Evolutionary conservation across 129 eudicot species (phyloP), one percentile per base, ranked within the genome.

Genomic region (Tanacetum coccineum): DNA sequence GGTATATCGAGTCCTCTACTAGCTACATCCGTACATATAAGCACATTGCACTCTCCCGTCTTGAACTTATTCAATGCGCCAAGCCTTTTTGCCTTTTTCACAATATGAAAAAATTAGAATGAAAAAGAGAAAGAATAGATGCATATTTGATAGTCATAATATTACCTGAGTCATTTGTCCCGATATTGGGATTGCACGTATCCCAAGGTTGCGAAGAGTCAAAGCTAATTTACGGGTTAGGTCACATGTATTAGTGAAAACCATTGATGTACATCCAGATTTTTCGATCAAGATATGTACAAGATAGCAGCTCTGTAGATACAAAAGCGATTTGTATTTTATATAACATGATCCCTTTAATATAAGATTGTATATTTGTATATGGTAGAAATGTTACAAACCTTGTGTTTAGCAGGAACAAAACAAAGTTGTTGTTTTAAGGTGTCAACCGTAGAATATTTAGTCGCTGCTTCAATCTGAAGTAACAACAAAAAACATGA

Each of bases 1-100:
- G 96, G 97, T 66, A 87, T 91, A 78, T 91, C 96, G 56, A 91
- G 90, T 51, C 96, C 97, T 79, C 96, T 87, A 74, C 96, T 85
- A n/a, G 90, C 97, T 44, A 87, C 96, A 73, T 87, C 94, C 20
- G 96, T 91, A 69, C 90, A 83, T 52, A 87, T 72, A 45, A 91
- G 94, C 47, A 87, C 76, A 72, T 86, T 91, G 28, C 96, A 91
- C 61, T 91, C 97, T 3, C 97, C 96, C 14, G 95, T 84, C 78
- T 85, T 91, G 76, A 91, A 85, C 58, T 78, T 80, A 83, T 85
- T 85, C 48, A 91, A 80, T 4, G 95, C 87, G 49, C 88, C 97
- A 65, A 83, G 85, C 48, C 96, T 70, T 71, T 91, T 85, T 63
- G 88, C 58, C 97, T 87, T 75, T 26, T 62, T 53, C 57, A 63